Conservation (phyloP, 2,329 filamentous ascomycete genomes). For the Acrocalymma vagum region DNA sequence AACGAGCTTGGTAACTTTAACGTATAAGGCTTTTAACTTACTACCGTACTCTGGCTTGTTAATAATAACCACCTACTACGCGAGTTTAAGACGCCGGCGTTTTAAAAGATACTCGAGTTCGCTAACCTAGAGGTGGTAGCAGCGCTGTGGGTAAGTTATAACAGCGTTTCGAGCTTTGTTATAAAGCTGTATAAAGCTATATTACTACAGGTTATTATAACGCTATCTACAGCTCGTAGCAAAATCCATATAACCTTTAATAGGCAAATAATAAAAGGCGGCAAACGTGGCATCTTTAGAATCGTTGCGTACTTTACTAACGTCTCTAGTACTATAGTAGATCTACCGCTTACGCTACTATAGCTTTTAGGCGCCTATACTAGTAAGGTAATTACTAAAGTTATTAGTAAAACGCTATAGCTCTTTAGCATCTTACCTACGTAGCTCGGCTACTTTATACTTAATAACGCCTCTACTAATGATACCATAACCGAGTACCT, state of each 20-base stretch:
- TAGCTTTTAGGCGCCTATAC: too few relatives aligned
- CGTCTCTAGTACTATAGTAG: too few relatives aligned
- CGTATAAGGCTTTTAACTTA: slow-evolving; percentile 7
- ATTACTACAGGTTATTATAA: too few relatives aligned
- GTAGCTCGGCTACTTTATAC: slow-evolving; percentile 1
- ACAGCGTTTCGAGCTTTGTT: slow-evolving; percentile 1
- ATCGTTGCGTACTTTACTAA: too few relatives aligned
- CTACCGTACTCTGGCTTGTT: slow-evolving; percentile 8
- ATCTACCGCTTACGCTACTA: too few relatives aligned
- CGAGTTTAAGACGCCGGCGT: slow-evolving; percentile 8
- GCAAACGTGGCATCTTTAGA: too few relatives aligned
- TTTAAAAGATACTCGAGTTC: slow-evolving; percentile 1
- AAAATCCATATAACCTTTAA: too few relatives aligned
- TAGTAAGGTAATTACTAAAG: too few relatives aligned
- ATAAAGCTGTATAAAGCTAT: neutral
- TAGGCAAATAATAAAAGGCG: too few relatives aligned
- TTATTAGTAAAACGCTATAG: too few relatives aligned
- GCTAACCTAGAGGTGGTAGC: slow-evolving; percentile 6
- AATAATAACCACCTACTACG: slow-evolving; percentile 10
- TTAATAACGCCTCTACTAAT: slow-evolving; percentile 3
- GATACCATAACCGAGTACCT: slow-evolving; percentile 1
- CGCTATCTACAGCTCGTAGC: too few relatives aligned
- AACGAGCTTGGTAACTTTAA: slow-evolving; percentile 10
- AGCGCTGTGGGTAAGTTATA: slow-evolving; percentile 10
- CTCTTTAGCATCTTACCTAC: too few relatives aligned